These are phyloP conservation scores for Geotrichum aggregatum DNA, from an alignment of 1,139 yeast species.

Conservation along the genomic window DNA sequence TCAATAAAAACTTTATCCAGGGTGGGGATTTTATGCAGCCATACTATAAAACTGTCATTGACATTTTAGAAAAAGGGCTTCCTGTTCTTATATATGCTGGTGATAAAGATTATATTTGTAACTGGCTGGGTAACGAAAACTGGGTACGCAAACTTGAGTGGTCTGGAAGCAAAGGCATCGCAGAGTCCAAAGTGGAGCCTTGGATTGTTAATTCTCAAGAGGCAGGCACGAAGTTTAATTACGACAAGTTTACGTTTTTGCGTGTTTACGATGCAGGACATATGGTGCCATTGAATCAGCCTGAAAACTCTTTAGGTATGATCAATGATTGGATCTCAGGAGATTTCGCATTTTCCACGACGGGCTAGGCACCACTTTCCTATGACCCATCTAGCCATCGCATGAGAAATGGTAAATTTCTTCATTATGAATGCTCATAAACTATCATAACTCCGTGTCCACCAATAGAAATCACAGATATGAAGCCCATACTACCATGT, in stretches of 20 bases:
- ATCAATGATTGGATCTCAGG: constrained; percentile 61
- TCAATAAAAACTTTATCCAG: constrained; percentile 51
- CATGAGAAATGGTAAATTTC: neutral
- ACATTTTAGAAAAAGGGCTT: constrained; percentile 53
- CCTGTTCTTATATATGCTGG: constrained; percentile 85
- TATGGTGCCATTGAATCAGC: constrained; percentile 73
- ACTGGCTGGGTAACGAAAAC: constrained; percentile 83
- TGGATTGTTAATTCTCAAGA: constrained; percentile 41
- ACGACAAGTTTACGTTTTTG: constrained; percentile 53
- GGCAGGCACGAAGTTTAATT: constrained; percentile 53
- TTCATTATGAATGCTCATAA: neutral
- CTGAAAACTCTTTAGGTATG: constrained; percentile 63
- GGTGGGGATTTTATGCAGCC: constrained; percentile 65
- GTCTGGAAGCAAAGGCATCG: constrained; percentile 44
- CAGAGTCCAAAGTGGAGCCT: constrained; percentile 38
- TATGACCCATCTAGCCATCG: no score
- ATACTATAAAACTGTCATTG: constrained; percentile 57
- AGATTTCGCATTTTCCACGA: constrained; percentile 21
- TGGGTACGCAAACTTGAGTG: constrained; percentile 71
- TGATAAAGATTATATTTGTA: constrained; percentile 84
- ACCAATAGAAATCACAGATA: no score
- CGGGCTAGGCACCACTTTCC: no score
- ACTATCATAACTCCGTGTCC: no score
- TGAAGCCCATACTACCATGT: no score
- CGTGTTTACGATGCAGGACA: constrained; percentile 60